Evolutionary conservation across 1,284 basidiomycete genomes (phyloP).

Genomic region (Sporisorium sorghi): DNA sequence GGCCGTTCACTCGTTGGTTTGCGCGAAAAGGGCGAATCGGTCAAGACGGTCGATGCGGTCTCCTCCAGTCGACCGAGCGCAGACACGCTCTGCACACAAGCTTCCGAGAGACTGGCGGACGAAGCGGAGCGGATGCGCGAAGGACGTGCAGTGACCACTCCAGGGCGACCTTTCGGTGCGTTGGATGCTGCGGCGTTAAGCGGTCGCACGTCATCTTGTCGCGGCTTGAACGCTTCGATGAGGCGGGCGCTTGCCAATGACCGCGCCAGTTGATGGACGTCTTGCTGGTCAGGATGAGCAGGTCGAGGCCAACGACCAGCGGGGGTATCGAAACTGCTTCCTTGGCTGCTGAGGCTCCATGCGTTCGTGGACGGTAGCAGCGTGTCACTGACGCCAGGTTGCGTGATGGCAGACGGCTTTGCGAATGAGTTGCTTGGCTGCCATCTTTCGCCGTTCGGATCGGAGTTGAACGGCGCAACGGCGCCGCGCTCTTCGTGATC

Average conservation of each 20-base stretch:
- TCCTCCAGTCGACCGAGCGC: constrained; percentile 33
- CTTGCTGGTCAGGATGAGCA: background rate
- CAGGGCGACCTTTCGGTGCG: background rate
- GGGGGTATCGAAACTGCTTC: constrained; percentile 7
- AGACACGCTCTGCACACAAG: constrained; percentile 40
- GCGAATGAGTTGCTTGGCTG: constrained; percentile 15
- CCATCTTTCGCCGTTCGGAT: constrained; percentile 59
- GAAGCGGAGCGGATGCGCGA: constrained; percentile 36
- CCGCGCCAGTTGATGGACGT: constrained; percentile 7
- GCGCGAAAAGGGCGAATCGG: constrained; percentile 14
- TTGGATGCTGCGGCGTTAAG: background rate
- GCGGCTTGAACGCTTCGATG: background rate
- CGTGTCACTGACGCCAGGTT: background rate
- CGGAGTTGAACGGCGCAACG: constrained; percentile 48
- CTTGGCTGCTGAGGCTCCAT: constrained; percentile 30
- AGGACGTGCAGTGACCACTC: constrained; percentile 2
- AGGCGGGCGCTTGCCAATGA: constrained; percentile 9
- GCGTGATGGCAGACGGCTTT: background rate
- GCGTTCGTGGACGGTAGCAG: constrained; percentile 1
- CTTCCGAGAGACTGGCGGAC: constrained; percentile 30
- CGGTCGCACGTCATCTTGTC: background rate
- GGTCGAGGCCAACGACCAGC: constrained; percentile 2
- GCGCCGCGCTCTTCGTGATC: background rate
- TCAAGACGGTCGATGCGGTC: background rate
- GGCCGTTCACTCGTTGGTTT: constrained; percentile 12